These are phyloP conservation scores for Actinidia arguta DNA, from an alignment of 179 eudicot genomes.

Conservation along the genomic window DNA sequence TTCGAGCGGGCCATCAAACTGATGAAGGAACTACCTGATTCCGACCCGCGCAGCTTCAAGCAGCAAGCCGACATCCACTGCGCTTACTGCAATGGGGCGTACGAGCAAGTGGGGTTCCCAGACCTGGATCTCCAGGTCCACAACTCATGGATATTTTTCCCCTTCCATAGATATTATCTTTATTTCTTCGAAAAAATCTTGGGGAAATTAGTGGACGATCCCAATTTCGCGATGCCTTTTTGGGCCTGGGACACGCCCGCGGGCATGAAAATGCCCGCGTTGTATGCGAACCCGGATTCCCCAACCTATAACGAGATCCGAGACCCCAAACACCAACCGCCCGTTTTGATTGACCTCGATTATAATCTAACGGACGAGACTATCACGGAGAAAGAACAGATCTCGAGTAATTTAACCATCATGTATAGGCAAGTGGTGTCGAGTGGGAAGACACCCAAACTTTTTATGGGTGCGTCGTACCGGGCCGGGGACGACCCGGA, in stretches of 20 bases:
- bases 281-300: slow-evolving; percentile 45
- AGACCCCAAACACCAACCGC: slow-evolving; percentile 54
- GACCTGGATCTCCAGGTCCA: slow-evolving; percentile 75
- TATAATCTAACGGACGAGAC: slow-evolving; percentile 37
- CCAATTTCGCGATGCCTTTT: slow-evolving; percentile 73
- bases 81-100: slow-evolving; percentile 83
- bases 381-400: slow-evolving; percentile 26
- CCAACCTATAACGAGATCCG: slow-evolving; percentile 57
- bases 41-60: slow-evolving; percentile 75
- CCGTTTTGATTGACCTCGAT: slow-evolving; percentile 60
- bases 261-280: slow-evolving; percentile 68
- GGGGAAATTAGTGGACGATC: slow-evolving; percentile 65
- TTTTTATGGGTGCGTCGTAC: slow-evolving; percentile 71
- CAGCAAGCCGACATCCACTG: slow-evolving; percentile 93
- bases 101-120: slow-evolving; percentile 70
- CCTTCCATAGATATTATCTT: slow-evolving; percentile 74
- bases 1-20: slow-evolving; percentile 57
- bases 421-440: slow-evolving; percentile 89
- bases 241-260: slow-evolving; percentile 82
- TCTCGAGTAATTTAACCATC: slow-evolving; percentile 52
- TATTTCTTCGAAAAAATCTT: slow-evolving; percentile 74
- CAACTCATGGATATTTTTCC: slow-evolving; percentile 79
- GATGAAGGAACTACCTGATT: slow-evolving; percentile 72
- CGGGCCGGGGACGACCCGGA: slow-evolving; percentile 63
- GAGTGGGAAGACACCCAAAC: slow-evolving; percentile 41